A percentile compares a stretch with the other conserved stretches of the same genome.
These are phyloP conservation scores for Calocybe cyanea DNA, from an alignment of 768 basidiomycete species.

Conservation along the genomic window DNA sequence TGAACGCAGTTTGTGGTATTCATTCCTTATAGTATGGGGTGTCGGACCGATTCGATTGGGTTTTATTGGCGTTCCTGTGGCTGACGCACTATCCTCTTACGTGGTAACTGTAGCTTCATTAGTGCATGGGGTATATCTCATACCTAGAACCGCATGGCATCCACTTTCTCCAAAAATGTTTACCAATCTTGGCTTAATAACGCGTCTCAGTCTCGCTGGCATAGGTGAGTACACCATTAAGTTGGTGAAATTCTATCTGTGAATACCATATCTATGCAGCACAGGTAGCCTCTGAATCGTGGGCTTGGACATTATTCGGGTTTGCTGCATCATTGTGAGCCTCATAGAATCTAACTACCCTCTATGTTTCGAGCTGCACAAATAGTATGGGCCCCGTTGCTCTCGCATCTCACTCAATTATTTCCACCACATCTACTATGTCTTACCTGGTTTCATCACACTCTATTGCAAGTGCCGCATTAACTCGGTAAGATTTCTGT, in stretches of 20 bases:
- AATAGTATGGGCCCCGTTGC: conserved; percentile 68
- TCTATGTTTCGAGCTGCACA: too few species aligned
- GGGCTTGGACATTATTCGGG: conserved; percentile 89
- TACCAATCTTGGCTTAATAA: conserved; percentile 60
- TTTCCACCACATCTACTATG: conserved; percentile 67
- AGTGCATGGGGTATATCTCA: conserved; percentile 55
- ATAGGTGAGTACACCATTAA: conserved; percentile 41
- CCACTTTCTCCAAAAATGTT: conserved; percentile 64
- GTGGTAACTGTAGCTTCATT: conserved; percentile 63
- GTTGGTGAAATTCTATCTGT: background rate
- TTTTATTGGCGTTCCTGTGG: conserved; percentile 88
- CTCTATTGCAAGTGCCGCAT: conserved; percentile 73
- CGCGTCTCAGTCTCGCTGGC: conserved; percentile 77
- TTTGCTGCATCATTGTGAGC: conserved; percentile 44
- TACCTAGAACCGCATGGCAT: conserved; percentile 75
- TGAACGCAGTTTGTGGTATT: background rate
- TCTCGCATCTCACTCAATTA: conserved; percentile 85
- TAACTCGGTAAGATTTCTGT: conserved; percentile 59
- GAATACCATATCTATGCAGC: conserved; percentile 25
- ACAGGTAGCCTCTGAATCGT: conserved; percentile 90
- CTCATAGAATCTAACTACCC: background rate
- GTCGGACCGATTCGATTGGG: conserved; percentile 73
- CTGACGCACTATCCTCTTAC: conserved; percentile 84
- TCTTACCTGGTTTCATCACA: conserved; percentile 83
- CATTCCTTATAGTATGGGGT: conserved; percentile 62